Base-by-base conservation (phyloP, 2,329 filamentous ascomycete species). In the Trichophyton mentagrophytes region DNA sequence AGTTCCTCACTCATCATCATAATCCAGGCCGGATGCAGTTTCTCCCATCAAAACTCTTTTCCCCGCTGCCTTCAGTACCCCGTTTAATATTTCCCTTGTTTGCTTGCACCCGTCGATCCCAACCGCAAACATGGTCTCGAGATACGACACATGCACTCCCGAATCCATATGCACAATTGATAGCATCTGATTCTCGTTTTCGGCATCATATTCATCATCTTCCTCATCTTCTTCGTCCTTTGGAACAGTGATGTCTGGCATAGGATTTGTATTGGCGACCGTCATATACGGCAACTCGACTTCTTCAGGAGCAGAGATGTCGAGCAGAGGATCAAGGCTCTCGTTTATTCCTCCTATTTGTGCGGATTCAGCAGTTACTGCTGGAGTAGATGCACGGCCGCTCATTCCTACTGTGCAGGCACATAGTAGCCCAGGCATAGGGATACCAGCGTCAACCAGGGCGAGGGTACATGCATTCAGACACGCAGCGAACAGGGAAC, bases 81-180 rank as follows among this genome's bases (percentile, higher is more conserved):
- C 79, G 72, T 97, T 91, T 68, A 99, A 71, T 57, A 96, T 87
- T 66, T 84, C 81, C 65, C 89, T 82, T 44, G 97, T 85, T 71
- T 91, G 87, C 74, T 87, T 90, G 73, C 92, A 97, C 3, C 91
- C 93, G 71, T 96, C 91, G 57, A 96, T 85, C 0, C 88, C 92
- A 1, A 96, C 90, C 0, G 89, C 90, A 67, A 99, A 77, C 91
- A 99, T 95, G 0, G 88, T 88, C 76, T 99, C 92, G 62, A 97
- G 71, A 61, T 90, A 82, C 15, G 73, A 73, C 64, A 88, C 83
- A 73, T 95, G 88, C n/a, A 96, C 86, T 56, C 89, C 84, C 60
- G 86, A 93, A 79, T 97, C 93, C 80, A 95, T 88, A 11, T 91
- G 82, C 64, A 95, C 75, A 5, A 91, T 87, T 1, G 83, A 85